A percentile compares a stretch with the other conserved stretches of the same genome.
These are phyloP conservation scores for Rhynchosporium agropyri DNA, from an alignment of 2,329 filamentous ascomycete genomes.

Conservation along the genomic window DNA sequence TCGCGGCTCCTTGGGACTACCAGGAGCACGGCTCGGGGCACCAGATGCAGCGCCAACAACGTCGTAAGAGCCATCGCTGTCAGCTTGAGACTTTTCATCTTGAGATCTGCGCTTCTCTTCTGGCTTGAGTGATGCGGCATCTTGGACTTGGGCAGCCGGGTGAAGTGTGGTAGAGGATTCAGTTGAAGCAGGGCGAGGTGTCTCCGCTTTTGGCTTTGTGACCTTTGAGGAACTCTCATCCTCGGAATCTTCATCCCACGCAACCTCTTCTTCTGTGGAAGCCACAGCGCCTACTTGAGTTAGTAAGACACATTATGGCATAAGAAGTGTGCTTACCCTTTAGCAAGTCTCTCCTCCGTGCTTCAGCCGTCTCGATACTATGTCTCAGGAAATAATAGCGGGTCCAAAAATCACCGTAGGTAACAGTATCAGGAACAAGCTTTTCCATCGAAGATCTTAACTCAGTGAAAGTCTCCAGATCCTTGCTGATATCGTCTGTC, in stretches of 20 bases:
- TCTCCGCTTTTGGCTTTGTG: constrained; percentile 44
- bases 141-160: constrained; percentile 47
- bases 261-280: constrained; percentile 66
- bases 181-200: constrained; percentile 50
- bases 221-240: constrained; percentile 57
- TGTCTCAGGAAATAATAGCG: constrained; percentile 94
- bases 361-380: constrained; percentile 91
- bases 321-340: constrained; percentile 65
- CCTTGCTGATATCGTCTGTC: constrained; percentile 79
- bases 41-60: constrained; percentile 80
- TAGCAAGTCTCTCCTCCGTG: constrained; percentile 81
- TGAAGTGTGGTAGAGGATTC: constrained; percentile 65
- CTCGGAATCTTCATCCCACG: constrained; percentile 67
- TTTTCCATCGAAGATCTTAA: constrained; percentile 89
- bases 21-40: constrained; percentile 75
- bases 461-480: constrained; percentile 85
- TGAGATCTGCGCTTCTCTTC: constrained; percentile 73
- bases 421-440: constrained; percentile 88
- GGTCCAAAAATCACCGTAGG: constrained; percentile 89
- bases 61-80: constrained; percentile 96
- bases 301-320: constrained; percentile 27
- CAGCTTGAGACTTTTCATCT: constrained; percentile 86
- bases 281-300: constrained; percentile 54
- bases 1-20: constrained; percentile 60
- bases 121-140: constrained; percentile 56